phyloP scores from a whole-genome alignment of 768 basidiomycete species.

The Mycena albidolilacea region DNA sequence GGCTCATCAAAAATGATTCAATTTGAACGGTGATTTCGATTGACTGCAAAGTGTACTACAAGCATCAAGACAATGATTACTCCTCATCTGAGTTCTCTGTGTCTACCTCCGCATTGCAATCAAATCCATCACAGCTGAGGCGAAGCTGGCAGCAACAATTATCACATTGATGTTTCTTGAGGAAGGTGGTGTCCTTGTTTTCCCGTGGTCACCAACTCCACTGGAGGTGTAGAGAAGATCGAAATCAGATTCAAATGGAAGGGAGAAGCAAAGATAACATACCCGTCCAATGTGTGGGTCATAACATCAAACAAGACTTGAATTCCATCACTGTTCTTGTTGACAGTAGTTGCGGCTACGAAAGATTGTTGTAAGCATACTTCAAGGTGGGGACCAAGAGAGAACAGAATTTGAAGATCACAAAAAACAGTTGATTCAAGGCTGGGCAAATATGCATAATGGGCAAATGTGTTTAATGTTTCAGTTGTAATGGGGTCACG shows the following conservation, averaged over 20 bases:
- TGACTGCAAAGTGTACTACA: too few species aligned
- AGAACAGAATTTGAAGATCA: conserved; percentile 1
- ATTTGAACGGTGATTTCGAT: too few species aligned
- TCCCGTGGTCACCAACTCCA: conserved; percentile 14
- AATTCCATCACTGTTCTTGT: neutral
- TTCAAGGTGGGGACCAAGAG: neutral
- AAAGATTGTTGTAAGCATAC: neutral
- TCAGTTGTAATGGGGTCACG: neutral
- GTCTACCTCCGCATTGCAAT: neutral
- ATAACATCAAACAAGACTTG: neutral
- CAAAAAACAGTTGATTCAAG: neutral
- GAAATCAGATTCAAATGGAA: neutral
- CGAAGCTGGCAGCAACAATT: neutral
- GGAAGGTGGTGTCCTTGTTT: neutral
- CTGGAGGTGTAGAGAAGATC: neutral
- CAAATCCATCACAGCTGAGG: conserved; percentile 2
- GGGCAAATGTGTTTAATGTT: neutral
- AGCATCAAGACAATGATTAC: too few species aligned
- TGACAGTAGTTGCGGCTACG: neutral
- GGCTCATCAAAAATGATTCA: too few species aligned
- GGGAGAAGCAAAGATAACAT: neutral
- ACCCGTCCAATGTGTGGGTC: neutral
- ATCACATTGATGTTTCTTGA: conserved; percentile 2
- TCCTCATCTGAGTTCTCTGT: too few species aligned
- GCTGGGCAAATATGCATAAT: neutral